Conservation (phyloP, 345 rosid genomes). For the Gossypium anomalum region DNA sequence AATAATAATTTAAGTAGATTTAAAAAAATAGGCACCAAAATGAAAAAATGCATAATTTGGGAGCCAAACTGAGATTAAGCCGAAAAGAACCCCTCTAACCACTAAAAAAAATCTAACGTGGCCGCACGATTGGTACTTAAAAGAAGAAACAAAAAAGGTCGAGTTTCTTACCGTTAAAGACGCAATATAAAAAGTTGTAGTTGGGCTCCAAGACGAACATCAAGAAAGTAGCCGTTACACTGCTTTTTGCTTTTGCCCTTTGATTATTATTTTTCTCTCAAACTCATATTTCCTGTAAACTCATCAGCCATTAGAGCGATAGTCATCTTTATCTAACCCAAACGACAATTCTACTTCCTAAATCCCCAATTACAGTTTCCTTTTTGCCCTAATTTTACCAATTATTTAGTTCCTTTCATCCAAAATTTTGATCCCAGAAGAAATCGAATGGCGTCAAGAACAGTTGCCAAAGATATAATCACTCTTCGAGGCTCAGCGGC, state of each 20-base stretch:
- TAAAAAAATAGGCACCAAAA: too few relatives aligned
- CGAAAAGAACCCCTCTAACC: too few relatives aligned
- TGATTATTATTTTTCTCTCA: not conserved
- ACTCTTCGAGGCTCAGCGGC: slow-evolving; percentile 97
- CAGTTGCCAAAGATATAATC: slow-evolving; percentile 84
- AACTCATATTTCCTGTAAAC: not conserved
- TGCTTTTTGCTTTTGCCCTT: not conserved
- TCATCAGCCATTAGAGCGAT: not conserved
- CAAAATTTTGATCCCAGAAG: not conserved
- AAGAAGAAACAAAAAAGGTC: not conserved
- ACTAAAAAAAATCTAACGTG: not conserved
- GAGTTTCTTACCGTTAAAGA: slow-evolving; percentile 6
- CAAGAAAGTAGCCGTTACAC: slow-evolving; percentile 16
- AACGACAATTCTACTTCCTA: not conserved
- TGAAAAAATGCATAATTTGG: too few relatives aligned
- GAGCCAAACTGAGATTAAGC: too few relatives aligned
- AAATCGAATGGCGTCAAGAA: slow-evolving; percentile 55
- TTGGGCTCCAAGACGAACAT: slow-evolving; percentile 3
- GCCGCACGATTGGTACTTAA: not conserved
- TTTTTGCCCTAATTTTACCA: not conserved
- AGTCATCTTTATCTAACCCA: not conserved
- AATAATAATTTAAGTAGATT: too few relatives aligned
- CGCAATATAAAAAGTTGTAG: slow-evolving; percentile 5
- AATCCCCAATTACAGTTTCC: too few relatives aligned
- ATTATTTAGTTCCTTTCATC: not conserved